Percentiles rank a stretch among this genome's conserved stretches.
phyloP scores from a whole-genome alignment of 345 rosid species.

The Eucalyptus sideroxylon region DNA sequence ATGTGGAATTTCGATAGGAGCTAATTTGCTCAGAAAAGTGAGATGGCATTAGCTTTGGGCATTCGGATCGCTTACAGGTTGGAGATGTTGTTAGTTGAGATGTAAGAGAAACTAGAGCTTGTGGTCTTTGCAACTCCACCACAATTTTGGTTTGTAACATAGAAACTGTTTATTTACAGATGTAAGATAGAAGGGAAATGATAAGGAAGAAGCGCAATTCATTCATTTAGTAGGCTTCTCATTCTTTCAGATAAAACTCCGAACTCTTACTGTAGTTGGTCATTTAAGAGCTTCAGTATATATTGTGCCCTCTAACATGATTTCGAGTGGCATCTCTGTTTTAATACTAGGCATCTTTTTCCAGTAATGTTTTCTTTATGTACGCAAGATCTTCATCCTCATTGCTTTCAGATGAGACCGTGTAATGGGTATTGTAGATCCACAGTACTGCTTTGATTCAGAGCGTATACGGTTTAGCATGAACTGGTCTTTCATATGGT shows the following conservation, averaged over 20 bases:
- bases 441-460: background rate
- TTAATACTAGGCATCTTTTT: background rate
- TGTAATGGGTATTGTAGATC: background rate
- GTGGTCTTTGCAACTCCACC: slow-evolving; percentile 18
- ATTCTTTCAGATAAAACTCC: background rate
- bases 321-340: background rate
- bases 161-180: slow-evolving; percentile 16
- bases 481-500: background rate
- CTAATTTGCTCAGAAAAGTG: background rate
- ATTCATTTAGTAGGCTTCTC: background rate
- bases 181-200: slow-evolving; percentile 23
- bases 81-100: slow-evolving; percentile 2
- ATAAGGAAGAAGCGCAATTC: background rate
- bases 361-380: background rate
- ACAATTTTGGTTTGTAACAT: slow-evolving; percentile 51
- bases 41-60: background rate
- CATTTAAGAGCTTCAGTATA: background rate
- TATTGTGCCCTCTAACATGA: background rate
- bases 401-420: background rate
- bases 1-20: background rate
- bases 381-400: background rate
- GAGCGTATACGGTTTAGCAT: background rate
- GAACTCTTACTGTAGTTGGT: background rate
- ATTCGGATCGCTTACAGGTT: background rate
- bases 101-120: slow-evolving; percentile 7